Evolutionary conservation across 352 stramenopile species (phyloP).

Genomic region (Peronospora farinosa): DNA sequence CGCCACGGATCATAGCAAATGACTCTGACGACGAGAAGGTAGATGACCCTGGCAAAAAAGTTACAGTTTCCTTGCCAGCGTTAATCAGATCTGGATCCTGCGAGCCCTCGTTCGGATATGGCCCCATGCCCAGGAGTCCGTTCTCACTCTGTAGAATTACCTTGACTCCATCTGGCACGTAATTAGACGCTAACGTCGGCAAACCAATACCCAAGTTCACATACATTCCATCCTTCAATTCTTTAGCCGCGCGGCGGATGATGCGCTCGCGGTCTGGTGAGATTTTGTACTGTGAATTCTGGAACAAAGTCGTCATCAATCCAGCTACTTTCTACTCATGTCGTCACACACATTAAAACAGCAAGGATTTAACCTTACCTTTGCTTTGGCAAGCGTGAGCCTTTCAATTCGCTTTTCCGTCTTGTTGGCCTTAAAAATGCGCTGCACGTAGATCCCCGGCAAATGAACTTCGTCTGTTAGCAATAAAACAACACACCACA

Average conservation of each 20-base stretch:
- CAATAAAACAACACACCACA: background rate
- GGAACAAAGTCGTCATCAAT: conserved; percentile 2
- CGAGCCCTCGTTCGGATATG: conserved; percentile 85
- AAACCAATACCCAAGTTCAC: conserved; percentile 96
- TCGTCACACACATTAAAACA: no score
- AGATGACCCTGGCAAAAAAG: conserved; percentile 87
- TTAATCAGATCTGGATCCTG: conserved; percentile 95
- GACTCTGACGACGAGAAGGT: conserved; percentile 92
- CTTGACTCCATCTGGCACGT: conserved; percentile 89
- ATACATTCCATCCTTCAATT: conserved; percentile 93
- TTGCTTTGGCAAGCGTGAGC: conserved; percentile 78
- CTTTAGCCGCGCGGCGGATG: conserved; percentile 88
- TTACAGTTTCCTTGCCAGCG: conserved; percentile 96
- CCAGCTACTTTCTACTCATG: background rate
- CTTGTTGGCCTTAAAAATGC: conserved; percentile 87
- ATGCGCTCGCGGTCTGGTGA: conserved; percentile 86
- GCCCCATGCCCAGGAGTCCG: conserved; percentile 91
- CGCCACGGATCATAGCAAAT: conserved; percentile 96
- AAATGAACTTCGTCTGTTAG: conserved; percentile 88
- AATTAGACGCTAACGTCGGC: conserved; percentile 93
- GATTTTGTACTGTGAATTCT: conserved; percentile 56
- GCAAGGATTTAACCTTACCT: conserved; percentile 13
- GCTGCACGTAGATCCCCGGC: conserved; percentile 93
- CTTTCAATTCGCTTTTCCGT: conserved; percentile 94
- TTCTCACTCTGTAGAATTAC: conserved; percentile 96